Evolutionary conservation across 1,284 basidiomycete species (phyloP).

Genomic region (Ceraceosorus guamensis): DNA sequence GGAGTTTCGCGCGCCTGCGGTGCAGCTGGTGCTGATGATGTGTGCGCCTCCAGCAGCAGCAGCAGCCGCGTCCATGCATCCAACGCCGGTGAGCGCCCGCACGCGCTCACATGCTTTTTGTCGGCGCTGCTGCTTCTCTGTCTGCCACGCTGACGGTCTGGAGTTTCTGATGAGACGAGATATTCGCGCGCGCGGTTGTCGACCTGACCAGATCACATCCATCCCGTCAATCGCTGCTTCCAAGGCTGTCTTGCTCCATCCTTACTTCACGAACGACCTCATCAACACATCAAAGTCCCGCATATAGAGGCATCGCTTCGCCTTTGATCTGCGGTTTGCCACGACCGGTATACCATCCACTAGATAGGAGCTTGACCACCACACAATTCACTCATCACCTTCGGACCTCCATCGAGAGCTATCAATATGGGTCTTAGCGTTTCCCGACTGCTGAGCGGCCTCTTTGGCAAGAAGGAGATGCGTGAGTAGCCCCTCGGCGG

Average conservation of each 20-base stretch:
- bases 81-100: too few relatives aligned
- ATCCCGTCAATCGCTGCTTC: too few relatives aligned
- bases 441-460: constrained; percentile 69
- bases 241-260: background rate
- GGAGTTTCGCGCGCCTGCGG: too few relatives aligned
- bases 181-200: too few relatives aligned
- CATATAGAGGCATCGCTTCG: background rate
- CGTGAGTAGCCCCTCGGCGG: constrained; percentile 56
- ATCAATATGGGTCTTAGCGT: constrained; percentile 40
- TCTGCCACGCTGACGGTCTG: too few relatives aligned
- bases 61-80: too few relatives aligned
- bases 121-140: too few relatives aligned
- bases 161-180: too few relatives aligned
- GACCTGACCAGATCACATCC: too few relatives aligned
- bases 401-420: background rate
- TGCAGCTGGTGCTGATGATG: too few relatives aligned
- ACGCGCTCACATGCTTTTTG: too few relatives aligned
- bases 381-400: background rate
- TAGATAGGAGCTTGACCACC: background rate
- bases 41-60: too few relatives aligned
- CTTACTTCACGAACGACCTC: background rate
- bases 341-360: background rate
- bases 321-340: background rate
- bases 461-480: constrained; percentile 99
- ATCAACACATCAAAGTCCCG: background rate